Percentiles rank a stretch among this genome's conserved stretches.
These are phyloP conservation scores for Ogataea nonfermentans DNA, from an alignment of 805 yeast species.

Conservation along the genomic window DNA sequence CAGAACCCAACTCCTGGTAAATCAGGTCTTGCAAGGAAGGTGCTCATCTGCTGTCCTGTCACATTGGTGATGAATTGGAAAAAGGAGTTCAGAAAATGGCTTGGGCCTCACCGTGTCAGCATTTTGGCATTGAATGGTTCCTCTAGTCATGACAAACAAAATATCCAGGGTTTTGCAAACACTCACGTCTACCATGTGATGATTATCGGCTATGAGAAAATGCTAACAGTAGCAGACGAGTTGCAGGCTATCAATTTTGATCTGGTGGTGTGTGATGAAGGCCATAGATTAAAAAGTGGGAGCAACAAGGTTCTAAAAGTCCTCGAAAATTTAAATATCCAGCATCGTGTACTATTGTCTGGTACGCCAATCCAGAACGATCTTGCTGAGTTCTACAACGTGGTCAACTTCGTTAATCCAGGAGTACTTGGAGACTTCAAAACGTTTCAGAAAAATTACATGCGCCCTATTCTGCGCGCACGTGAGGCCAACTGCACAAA, in stretches of 20 bases:
- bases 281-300: conserved; percentile 81
- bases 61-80: conserved; percentile 87
- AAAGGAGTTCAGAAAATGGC: conserved; percentile 86
- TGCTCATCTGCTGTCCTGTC: conserved; percentile 87
- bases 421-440: conserved; percentile 66
- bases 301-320: conserved; percentile 69
- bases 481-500: conserved; percentile 63
- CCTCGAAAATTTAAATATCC: conserved; percentile 52
- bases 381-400: conserved; percentile 73
- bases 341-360: conserved; percentile 62
- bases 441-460: conserved; percentile 56
- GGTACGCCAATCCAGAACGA: conserved; percentile 82
- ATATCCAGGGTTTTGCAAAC: conserved; percentile 57
- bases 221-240: conserved; percentile 53
- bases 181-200: conserved; percentile 78
- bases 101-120: conserved; percentile 61
- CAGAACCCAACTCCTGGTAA: conserved; percentile 51
- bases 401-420: conserved; percentile 82
- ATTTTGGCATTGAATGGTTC: conserved; percentile 58
- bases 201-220: conserved; percentile 84
- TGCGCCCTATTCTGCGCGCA: conserved; percentile 69
- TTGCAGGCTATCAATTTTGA: conserved; percentile 51
- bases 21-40: conserved; percentile 48
- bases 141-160: conserved; percentile 53
- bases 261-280: conserved; percentile 88